Evolutionary conservation across 805 yeast genomes (phyloP).

Genomic region (Diddensiella santjacobensis): DNA sequence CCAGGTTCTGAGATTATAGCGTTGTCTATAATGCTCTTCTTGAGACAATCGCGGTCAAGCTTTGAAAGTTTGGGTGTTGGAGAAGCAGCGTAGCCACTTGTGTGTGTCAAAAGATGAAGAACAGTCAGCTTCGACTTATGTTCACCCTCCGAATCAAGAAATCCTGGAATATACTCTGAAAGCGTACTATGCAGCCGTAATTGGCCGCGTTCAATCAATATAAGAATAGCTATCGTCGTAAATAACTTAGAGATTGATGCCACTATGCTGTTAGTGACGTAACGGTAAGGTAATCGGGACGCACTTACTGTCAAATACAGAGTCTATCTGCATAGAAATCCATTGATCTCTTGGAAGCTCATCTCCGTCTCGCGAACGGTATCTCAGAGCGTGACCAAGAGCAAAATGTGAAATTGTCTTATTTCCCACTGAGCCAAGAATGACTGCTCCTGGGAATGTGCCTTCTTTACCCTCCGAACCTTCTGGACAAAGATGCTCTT

Average conservation of each 20-base stretch:
- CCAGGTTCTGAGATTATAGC: constrained; percentile 9
- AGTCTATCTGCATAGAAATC: constrained; percentile 6
- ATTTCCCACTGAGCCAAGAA: constrained; percentile 6
- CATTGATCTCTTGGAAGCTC: constrained; percentile 7
- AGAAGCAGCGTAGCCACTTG: constrained; percentile 12
- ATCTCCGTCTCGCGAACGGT: constrained; percentile 12
- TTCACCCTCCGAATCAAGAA: not conserved
- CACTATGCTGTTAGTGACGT: constrained; percentile 2
- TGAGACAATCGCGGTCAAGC: not conserved
- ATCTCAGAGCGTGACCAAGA: constrained; percentile 14
- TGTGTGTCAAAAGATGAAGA: constrained; percentile 15
- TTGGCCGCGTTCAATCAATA: constrained; percentile 9
- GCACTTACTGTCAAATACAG: constrained; percentile 14
- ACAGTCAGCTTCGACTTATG: constrained; percentile 7
- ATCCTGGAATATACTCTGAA: constrained; percentile 8
- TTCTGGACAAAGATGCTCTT: not conserved
- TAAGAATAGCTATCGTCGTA: constrained; percentile 18
- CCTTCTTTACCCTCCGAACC: not conserved
- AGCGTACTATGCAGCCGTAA: constrained; percentile 11
- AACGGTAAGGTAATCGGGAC: not conserved
- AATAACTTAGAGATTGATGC: constrained; percentile 16
- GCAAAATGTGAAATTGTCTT: constrained; percentile 12
- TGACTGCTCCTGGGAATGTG: constrained; percentile 10
- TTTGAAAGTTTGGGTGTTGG: constrained; percentile 6
- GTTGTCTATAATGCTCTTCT: not conserved